phyloP scores from a whole-genome alignment of 352 stramenopile genomes.

The Lagenidium giganteum region DNA sequence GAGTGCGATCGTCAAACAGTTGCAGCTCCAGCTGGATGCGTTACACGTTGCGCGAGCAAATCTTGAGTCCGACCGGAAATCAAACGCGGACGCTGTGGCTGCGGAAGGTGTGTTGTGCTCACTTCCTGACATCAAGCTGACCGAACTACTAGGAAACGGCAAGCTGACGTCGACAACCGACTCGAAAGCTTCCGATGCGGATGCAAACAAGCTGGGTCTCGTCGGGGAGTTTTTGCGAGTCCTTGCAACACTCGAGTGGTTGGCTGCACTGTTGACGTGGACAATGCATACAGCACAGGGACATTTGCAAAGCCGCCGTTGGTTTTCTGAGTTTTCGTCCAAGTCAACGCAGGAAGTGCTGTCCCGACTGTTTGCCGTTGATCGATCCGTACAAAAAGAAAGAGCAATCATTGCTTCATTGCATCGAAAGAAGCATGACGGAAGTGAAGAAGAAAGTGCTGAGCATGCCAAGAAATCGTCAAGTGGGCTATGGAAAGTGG shows the following conservation, averaged over 20 bases:
- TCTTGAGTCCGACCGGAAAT: constrained; percentile 30
- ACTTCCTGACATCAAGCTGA: constrained; percentile 53
- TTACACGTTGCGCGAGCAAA: constrained; percentile 31
- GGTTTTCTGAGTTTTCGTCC: constrained; percentile 70
- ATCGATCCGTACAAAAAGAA: constrained; percentile 70
- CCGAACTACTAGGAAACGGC: constrained; percentile 7
- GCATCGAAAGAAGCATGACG: constrained; percentile 29
- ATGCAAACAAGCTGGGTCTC: constrained; percentile 30
- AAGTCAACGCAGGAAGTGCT: constrained; percentile 51
- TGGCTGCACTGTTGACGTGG: constrained; percentile 69
- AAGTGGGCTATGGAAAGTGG: constrained; percentile 72
- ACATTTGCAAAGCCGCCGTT: constrained; percentile 66
- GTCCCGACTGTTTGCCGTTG: constrained; percentile 60
- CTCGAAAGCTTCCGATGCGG: not conserved
- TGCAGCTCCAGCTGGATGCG: constrained; percentile 45
- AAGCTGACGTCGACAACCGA: not conserved
- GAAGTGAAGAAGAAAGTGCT: not conserved
- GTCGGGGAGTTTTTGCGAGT: constrained; percentile 64
- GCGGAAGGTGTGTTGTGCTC: constrained; percentile 58
- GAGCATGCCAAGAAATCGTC: constrained; percentile 4
- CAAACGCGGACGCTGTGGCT: constrained; percentile 44
- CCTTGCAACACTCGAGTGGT: constrained; percentile 72
- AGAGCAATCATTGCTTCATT: constrained; percentile 52
- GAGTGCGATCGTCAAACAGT: constrained; percentile 50
- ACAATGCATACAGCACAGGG: constrained; percentile 70